phyloP scores from a whole-genome alignment of 495 filamentous ascomycete species.

The Echria macrotheca region DNA sequence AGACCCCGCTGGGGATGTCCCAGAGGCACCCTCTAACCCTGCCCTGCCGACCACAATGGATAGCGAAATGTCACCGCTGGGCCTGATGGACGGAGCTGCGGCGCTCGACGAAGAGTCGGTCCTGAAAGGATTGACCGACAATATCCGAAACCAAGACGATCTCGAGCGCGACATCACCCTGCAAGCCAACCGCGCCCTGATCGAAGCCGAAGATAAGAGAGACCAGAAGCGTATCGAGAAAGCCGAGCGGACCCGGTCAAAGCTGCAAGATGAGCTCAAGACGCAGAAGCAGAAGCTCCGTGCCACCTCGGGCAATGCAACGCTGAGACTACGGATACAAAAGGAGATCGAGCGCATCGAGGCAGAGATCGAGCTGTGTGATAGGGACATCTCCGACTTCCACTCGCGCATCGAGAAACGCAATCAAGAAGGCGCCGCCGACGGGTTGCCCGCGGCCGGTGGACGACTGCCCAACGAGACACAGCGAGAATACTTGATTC shows the following conservation, averaged over 20 bases:
- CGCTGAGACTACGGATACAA: conserved; percentile 43
- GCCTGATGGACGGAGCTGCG: not conserved
- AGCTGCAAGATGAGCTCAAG: conserved; percentile 38
- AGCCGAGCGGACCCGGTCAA: conserved; percentile 54
- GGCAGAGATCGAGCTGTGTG: conserved; percentile 52
- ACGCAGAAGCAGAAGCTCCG: conserved; percentile 40
- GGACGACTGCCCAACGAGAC: conserved; percentile 68
- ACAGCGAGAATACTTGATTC: conserved; percentile 81
- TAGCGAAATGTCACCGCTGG: not conserved
- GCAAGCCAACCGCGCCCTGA: conserved; percentile 71
- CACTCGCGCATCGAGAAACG: conserved; percentile 70
- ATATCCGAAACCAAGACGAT: conserved; percentile 79
- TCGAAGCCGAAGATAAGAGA: conserved; percentile 78
- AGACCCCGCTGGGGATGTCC: not conserved
- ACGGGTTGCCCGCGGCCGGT: conserved; percentile 36
- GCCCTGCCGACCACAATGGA: not conserved
- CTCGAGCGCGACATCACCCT: conserved; percentile 67
- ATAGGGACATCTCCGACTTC: conserved; percentile 71
- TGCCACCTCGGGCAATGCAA: conserved; percentile 32
- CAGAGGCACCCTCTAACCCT: not conserved
- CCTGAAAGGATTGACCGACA: conserved; percentile 62
- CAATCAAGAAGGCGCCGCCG: conserved; percentile 43
- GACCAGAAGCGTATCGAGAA: conserved; percentile 84
- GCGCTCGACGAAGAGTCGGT: conserved; percentile 52
- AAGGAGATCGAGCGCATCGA: conserved; percentile 61